These are phyloP conservation scores for Boeremia exigua DNA, from an alignment of 2,329 filamentous ascomycete genomes.

Conservation along the genomic window DNA sequence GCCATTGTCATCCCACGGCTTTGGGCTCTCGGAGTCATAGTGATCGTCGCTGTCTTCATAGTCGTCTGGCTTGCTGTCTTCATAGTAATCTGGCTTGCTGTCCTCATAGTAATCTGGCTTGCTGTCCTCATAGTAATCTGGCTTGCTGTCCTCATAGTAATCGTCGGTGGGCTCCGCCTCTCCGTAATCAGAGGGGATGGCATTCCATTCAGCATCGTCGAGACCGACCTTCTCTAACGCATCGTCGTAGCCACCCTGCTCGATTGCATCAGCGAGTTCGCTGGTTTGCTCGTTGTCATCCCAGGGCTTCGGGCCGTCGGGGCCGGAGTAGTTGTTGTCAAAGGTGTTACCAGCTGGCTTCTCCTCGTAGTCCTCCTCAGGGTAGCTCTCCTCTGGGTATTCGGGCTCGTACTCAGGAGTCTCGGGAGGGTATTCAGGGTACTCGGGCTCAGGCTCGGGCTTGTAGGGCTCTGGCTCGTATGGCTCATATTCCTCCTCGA, in stretches of 20 bases:
- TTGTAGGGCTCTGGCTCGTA: conserved; percentile 4
- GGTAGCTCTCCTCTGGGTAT: background rate
- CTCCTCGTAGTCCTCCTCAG: background rate
- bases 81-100: background rate
- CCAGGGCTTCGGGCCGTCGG: conserved; percentile 12
- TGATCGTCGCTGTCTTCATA: background rate
- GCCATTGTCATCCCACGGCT: too few relatives aligned
- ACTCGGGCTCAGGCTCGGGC: background rate
- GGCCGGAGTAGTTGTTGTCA: conserved; percentile 13
- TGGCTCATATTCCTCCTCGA: background rate
- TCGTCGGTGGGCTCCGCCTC: background rate
- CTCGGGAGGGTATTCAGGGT: background rate
- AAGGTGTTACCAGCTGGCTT: background rate
- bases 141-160: background rate
- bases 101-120: background rate
- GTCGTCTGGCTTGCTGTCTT: background rate
- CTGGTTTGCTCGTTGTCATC: conserved; percentile 6
- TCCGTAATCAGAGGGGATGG: background rate
- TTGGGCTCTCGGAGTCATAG: background rate
- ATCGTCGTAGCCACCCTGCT: background rate
- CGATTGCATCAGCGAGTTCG: conserved; percentile 10
- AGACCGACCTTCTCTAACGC: background rate
- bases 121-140: background rate
- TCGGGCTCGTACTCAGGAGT: background rate
- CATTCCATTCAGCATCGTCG: conserved; percentile 5